Evolutionary conservation across 2,329 filamentous ascomycete genomes (phyloP).

Genomic region (Talaromyces sp.): DNA sequence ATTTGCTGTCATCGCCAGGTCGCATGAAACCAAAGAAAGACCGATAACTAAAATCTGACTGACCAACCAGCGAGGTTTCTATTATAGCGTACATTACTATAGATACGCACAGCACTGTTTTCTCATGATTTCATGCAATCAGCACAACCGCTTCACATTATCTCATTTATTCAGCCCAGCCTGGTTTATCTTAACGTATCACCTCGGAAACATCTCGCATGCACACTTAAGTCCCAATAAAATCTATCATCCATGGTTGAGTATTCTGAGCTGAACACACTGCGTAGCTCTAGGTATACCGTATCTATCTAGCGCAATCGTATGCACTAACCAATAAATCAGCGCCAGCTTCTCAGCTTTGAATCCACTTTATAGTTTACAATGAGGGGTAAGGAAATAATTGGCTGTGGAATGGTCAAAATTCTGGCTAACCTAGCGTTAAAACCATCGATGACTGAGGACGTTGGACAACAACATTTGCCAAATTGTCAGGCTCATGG

Average conservation of each 20-base stretch:
- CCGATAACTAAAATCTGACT: not conserved
- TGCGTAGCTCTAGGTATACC: too few species aligned
- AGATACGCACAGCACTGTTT: not conserved
- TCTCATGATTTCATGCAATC: not conserved
- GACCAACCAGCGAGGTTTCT: not conserved
- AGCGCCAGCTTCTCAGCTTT: not conserved
- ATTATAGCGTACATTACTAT: not conserved
- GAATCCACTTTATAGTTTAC: not conserved
- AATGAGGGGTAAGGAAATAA: not conserved
- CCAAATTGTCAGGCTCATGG: not conserved
- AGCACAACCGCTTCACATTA: not conserved
- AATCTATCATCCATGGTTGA: not conserved
- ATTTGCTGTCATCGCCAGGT: not conserved
- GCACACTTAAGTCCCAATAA: too few species aligned
- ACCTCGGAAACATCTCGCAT: not conserved
- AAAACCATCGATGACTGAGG: not conserved
- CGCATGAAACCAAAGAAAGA: not conserved
- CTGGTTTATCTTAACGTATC: not conserved
- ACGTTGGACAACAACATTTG: not conserved
- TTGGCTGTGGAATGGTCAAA: not conserved
- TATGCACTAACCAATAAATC: not conserved
- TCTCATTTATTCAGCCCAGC: not conserved
- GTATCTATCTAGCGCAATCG: too few species aligned
- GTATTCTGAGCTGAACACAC: not conserved
- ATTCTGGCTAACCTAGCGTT: not conserved